Conservation (phyloP, 345 rosid genomes). For the Brassica napus region Da-Ae NC_063439.1:25183501-25184000, state of each 20-base stretch:
- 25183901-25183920: neutral
- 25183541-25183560: conserved; percentile 79
- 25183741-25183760: neutral
- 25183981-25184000: neutral
- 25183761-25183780: neutral
- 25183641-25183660: conserved; percentile 96
- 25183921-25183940: neutral
- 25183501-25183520: conserved; percentile 58
- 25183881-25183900: neutral
- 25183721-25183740: neutral
- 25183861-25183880: neutral
- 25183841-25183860: neutral
- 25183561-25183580: conserved; percentile 91
- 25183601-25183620: conserved; percentile 68
- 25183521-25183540: conserved; percentile 96
- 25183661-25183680: conserved; percentile 70
- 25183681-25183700: neutral
- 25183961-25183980: no score
- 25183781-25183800: neutral
- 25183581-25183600: conserved; percentile 84
- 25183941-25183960: neutral
- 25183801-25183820: neutral
- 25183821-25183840: neutral
- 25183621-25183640: conserved; percentile 84
- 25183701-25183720: neutral